Evolutionary conservation across 2,329 filamentous ascomycete genomes (phyloP).

Genomic region (Pseudocercospora cruenta): DNA sequence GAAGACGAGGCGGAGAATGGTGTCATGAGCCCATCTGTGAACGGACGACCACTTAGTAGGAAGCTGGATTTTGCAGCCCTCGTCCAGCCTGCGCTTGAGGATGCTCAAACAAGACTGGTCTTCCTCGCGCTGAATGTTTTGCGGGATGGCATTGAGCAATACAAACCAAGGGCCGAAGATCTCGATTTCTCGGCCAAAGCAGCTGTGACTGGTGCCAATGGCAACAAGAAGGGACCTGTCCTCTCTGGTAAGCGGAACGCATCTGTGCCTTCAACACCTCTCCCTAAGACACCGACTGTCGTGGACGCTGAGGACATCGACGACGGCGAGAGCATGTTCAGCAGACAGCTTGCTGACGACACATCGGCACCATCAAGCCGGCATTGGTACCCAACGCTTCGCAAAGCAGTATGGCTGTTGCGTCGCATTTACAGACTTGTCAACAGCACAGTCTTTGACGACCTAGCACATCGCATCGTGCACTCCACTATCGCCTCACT

Average conservation of each 20-base stretch:
- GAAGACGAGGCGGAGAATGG: slow-evolving; percentile 51
- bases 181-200: slow-evolving; percentile 62
- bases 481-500: slow-evolving; percentile 86
- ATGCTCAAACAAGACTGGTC: slow-evolving; percentile 68
- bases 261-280: slow-evolving; percentile 41
- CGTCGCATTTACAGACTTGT: slow-evolving; percentile 71
- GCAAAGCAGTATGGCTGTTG: slow-evolving; percentile 69
- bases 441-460: slow-evolving; percentile 71
- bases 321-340: slow-evolving; percentile 51
- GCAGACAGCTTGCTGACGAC: slow-evolving; percentile 29
- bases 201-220: slow-evolving; percentile 30
- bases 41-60: slow-evolving; percentile 25
- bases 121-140: slow-evolving; percentile 66
- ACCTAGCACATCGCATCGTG: slow-evolving; percentile 79
- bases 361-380: slow-evolving; percentile 21
- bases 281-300: slow-evolving; percentile 54
- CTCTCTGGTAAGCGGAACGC: slow-evolving; percentile 55
- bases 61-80: slow-evolving; percentile 63
- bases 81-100: slow-evolving; percentile 67
- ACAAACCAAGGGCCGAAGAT: slow-evolving; percentile 66
- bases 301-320: slow-evolving; percentile 58
- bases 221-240: slow-evolving; percentile 44
- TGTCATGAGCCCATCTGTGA: slow-evolving; percentile 24
- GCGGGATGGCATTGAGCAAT: slow-evolving; percentile 68
- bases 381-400: slow-evolving; percentile 67